These are phyloP conservation scores for Aegilops umbellulata DNA, from an alignment of 176 grass and related monocot species.

Conservation along the genomic window DNA sequence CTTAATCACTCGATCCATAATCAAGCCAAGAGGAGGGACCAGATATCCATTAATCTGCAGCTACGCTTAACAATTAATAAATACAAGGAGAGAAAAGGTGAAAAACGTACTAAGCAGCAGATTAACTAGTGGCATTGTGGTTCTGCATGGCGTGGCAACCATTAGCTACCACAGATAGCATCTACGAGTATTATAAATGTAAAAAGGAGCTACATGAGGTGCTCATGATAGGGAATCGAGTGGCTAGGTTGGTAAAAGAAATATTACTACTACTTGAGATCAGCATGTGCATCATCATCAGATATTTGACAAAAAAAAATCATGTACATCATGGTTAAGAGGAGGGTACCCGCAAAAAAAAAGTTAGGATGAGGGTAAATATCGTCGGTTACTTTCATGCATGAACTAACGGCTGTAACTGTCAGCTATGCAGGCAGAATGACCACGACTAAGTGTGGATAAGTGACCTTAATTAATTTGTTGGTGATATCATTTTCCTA, in stretches of 20 bases:
- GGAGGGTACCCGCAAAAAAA: background rate
- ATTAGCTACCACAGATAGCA: conserved; percentile 43
- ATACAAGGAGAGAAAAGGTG: background rate
- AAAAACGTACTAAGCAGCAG: conserved; percentile 19
- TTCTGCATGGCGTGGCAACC: conserved; percentile 37
- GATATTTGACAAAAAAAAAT: background rate
- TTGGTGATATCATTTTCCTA: conserved; percentile 46
- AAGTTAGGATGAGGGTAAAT: conserved; percentile 21
- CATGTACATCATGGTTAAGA: conserved; percentile 8
- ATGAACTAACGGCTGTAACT: conserved; percentile 29
- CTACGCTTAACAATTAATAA: conserved; percentile 1
- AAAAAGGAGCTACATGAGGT: conserved; percentile 18
- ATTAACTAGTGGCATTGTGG: conserved; percentile 28
- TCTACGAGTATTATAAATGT: conserved; percentile 5
- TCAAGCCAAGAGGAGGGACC: conserved; percentile 24
- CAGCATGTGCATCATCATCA: background rate
- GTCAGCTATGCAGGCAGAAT: conserved; percentile 27
- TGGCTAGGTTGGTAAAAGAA: conserved; percentile 38
- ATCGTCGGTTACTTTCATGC: conserved; percentile 25
- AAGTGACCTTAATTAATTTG: background rate
- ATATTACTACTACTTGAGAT: conserved; percentile 28
- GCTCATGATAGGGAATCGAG: conserved; percentile 30
- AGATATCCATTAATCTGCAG: conserved; percentile 6
- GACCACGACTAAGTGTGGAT: background rate
- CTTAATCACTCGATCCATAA: conserved; percentile 24